A percentile compares a stretch with the other conserved stretches of the same genome.
Evolutionary conservation across 176 grass and related monocot genomes (phyloP).

Genomic region (Melocanna baccifera): DNA sequence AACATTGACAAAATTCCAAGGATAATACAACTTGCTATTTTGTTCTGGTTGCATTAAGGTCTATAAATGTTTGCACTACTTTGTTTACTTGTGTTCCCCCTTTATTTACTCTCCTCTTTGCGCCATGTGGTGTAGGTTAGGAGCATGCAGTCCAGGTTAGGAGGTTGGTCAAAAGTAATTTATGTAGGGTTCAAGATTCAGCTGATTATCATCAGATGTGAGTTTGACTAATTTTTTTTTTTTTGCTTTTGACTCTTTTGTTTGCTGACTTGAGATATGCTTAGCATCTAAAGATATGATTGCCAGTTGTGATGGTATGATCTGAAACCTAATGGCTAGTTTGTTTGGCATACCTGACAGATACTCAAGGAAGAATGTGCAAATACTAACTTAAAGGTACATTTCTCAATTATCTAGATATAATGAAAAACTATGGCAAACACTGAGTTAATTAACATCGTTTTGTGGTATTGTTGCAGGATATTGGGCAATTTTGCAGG

Average conservation of each 20-base stretch:
- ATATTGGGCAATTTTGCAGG: conserved; percentile 61
- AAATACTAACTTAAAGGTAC: conserved; percentile 67
- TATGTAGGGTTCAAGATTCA: conserved; percentile 39
- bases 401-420: not conserved
- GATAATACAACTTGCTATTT: not conserved
- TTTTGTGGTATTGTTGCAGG: conserved; percentile 27
- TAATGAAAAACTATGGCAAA: not conserved
- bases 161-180: conserved; percentile 27
- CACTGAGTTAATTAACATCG: not conserved
- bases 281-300: conserved; percentile 25
- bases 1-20: not conserved
- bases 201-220: conserved; percentile 35
- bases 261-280: conserved; percentile 25
- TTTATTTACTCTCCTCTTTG: conserved; percentile 8
- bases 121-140: conserved; percentile 19
- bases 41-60: not conserved
- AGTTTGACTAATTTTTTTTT: conserved; percentile 21
- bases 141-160: conserved; percentile 16
- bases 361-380: conserved; percentile 33
- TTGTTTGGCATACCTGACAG: conserved; percentile 24
- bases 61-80: not conserved
- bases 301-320: conserved; percentile 16
- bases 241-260: conserved; percentile 18
- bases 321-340: conserved; percentile 14
- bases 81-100: not conserved